These are phyloP conservation scores for Monilinia laxa DNA, from an alignment of 2,329 filamentous ascomycete genomes.

Conservation along the genomic window DNA sequence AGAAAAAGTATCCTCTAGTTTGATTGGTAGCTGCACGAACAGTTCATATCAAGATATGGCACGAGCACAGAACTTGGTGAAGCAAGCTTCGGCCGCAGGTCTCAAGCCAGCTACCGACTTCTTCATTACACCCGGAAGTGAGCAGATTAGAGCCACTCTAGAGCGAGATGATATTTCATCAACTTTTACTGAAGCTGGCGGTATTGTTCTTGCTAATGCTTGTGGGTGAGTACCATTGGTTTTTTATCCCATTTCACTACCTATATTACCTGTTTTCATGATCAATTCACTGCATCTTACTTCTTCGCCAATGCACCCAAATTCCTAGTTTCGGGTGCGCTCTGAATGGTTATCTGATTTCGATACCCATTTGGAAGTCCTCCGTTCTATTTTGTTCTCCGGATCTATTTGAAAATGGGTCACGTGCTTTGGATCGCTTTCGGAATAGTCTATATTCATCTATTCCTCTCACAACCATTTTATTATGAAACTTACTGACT, in stretches of 20 bases:
- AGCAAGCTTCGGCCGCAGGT: constrained; percentile 86
- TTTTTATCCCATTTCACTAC: neutral
- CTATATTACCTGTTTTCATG: too few relatives aligned
- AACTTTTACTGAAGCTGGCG: constrained; percentile 83
- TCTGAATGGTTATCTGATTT: neutral
- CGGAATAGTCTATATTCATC: neutral
- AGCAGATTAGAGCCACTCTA: constrained; percentile 93
- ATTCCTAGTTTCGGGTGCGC: neutral
- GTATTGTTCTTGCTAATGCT: constrained; percentile 88
- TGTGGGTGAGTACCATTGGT: constrained; percentile 55
- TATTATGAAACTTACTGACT: neutral
- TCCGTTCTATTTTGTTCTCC: neutral
- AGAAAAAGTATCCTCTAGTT: constrained; percentile 81
- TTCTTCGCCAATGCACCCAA: neutral
- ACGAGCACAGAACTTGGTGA: constrained; percentile 85
- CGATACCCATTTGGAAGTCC: neutral
- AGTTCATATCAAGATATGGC: constrained; percentile 99
- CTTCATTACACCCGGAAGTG: constrained; percentile 93
- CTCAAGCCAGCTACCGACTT: constrained; percentile 87
- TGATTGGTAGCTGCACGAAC: constrained; percentile 98
- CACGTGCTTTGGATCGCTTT: neutral
- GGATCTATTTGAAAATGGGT: neutral
- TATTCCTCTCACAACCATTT: neutral
- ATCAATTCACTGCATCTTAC: neutral
- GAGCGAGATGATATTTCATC: constrained; percentile 83